These are phyloP conservation scores for Aspergillus brunneoviolaceus DNA, from an alignment of 2,329 filamentous ascomycete genomes.

Conservation along the genomic window DNA sequence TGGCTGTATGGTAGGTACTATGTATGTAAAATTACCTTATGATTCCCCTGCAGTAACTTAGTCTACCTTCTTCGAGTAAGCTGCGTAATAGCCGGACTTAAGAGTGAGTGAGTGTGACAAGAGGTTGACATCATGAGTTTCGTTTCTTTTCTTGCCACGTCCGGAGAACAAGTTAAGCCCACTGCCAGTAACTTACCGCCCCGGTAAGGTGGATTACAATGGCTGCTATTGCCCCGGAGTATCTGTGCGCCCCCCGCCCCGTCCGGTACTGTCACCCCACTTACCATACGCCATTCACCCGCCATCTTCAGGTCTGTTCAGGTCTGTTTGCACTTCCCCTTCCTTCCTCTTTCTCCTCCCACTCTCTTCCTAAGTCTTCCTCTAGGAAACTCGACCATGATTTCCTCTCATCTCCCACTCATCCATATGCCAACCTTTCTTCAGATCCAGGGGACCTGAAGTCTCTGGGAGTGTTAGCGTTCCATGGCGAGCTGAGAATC, in stretches of 20 bases:
- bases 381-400: neutral
- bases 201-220: too few relatives aligned
- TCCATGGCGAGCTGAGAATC: constrained; percentile 1
- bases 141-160: neutral
- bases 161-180: neutral
- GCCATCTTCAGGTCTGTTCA: neutral
- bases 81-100: neutral
- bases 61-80: too few relatives aligned
- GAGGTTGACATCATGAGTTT: neutral
- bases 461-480: constrained; percentile 7
- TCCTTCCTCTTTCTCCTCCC: constrained; percentile 9
- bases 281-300: constrained; percentile 5
- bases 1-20: neutral
- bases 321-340: too few relatives aligned
- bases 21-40: too few relatives aligned
- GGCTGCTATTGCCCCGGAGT: neutral
- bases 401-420: neutral
- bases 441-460: neutral
- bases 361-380: neutral
- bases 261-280: neutral
- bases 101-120: too few relatives aligned
- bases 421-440: neutral
- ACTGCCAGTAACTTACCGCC: too few relatives aligned
- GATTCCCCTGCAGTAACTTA: too few relatives aligned
- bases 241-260: neutral